These are phyloP conservation scores for Elsinoe fawcettii DNA, from an alignment of 2,329 filamentous ascomycete species.

Conservation along the genomic window DNA sequence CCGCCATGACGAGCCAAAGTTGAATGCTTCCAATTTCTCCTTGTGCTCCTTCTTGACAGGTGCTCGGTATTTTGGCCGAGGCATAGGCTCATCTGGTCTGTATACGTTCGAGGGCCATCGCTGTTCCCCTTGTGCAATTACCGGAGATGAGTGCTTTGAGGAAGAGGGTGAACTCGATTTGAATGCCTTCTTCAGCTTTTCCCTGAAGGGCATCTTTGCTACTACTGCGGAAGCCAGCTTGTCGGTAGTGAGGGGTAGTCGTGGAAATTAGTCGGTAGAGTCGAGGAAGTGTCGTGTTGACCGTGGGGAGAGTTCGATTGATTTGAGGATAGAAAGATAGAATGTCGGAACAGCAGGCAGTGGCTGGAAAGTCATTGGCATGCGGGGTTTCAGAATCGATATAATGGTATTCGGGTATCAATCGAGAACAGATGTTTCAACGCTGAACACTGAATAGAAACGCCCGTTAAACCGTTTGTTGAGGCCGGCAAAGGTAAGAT, in stretches of 20 bases:
- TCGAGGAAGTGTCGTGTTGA: neutral
- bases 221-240: slow-evolving; percentile 11
- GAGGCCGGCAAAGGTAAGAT: neutral
- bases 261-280: neutral
- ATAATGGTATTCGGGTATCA: slow-evolving; percentile 13
- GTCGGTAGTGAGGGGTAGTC: neutral
- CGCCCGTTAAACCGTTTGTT: slow-evolving; percentile 8
- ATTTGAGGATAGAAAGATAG: slow-evolving; percentile 13
- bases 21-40: slow-evolving; percentile 42
- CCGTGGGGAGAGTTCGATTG: neutral
- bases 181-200: slow-evolving; percentile 40
- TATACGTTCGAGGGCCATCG: slow-evolving; percentile 40
- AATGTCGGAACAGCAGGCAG: neutral
- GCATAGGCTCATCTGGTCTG: slow-evolving; percentile 46
- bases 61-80: slow-evolving; percentile 42
- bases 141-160: slow-evolving; percentile 21
- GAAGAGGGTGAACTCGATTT: slow-evolving; percentile 23
- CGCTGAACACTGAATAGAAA: slow-evolving; percentile 13
- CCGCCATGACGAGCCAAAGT: slow-evolving; percentile 41
- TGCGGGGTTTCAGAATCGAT: slow-evolving; percentile 15
- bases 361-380: slow-evolving; percentile 11
- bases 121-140: slow-evolving; percentile 23
- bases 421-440: slow-evolving; percentile 15
- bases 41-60: slow-evolving; percentile 45
- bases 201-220: slow-evolving; percentile 39